Evolutionary conservation across 352 stramenopile genomes (phyloP), one percentile per base, ranked within the genome.

Genomic region (Globisporangium lucens): DNA sequence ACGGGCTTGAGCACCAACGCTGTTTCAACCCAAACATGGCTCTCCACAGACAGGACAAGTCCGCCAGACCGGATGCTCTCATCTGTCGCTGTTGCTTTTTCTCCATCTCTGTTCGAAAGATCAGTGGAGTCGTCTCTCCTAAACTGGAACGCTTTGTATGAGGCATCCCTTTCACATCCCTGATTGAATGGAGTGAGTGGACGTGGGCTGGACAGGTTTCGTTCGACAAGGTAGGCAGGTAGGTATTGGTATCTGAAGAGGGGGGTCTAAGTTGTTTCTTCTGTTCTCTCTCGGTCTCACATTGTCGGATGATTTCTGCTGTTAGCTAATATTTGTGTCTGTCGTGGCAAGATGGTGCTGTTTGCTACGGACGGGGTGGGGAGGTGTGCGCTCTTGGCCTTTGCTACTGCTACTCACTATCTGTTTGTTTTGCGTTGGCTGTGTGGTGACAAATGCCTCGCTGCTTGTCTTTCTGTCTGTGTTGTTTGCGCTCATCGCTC

Each of bases 281-380:
- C 15, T 49, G 43, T 22, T 51, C 43, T 22, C 17, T 24, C 43
- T 51, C 17, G 38, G 38, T 22, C 43, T 51, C 43, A 51, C 43
- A 51, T 51, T 22, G 22, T 51, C 17, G 43, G 53, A 27, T 59
- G 53, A 27, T 59, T 59, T 59, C 53, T 59, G 41, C 53, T 59
- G 53, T 41, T 41, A 15, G 53, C 53, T 41, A 59, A 22, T 59
- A 41, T 59, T 59, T 59, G 53, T 38, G 22, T 59, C 27, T 59
- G n/a, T 24, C 33, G 27, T n/a, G 24, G 53, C 49, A 15, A 5
- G 22, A 13, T 33, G 4, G 38, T 56, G 51, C 13, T 59, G 27
- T 17, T 38, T 22, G 24, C 52, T 57, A 17, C 43, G 3, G 43
- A 51, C 43, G 43, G 41, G 12, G 38, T 46, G 43, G 6, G 43